Percentiles rank a stretch among this genome's conserved stretches.
Evolutionary conservation across 805 yeast genomes (phyloP).

Genomic region (Candida odintsovae): DNA sequence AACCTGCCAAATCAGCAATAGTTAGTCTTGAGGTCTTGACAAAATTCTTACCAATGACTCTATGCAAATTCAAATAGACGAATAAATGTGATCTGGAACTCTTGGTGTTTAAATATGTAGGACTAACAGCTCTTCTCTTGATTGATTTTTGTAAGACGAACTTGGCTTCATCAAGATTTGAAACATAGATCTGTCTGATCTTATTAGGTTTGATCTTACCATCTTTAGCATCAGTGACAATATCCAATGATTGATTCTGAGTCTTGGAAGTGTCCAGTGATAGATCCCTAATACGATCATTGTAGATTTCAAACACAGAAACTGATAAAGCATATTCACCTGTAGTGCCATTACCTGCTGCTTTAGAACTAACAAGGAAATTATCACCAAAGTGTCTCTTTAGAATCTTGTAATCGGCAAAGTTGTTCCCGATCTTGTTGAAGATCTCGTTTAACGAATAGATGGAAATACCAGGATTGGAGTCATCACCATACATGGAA

Average conservation of each 20-base stretch:
- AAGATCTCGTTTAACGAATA: constrained; percentile 30
- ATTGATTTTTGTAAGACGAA: constrained; percentile 34
- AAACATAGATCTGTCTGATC: constrained; percentile 34
- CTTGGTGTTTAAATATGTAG: constrained; percentile 37
- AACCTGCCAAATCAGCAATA: constrained; percentile 48
- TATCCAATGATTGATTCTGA: constrained; percentile 30
- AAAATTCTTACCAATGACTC: constrained; percentile 17
- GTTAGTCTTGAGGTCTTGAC: constrained; percentile 34
- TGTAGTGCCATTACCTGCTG: constrained; percentile 9
- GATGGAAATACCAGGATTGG: constrained; percentile 33
- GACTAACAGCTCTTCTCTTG: constrained; percentile 32
- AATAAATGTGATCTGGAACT: constrained; percentile 53
- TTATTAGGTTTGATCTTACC: constrained; percentile 40
- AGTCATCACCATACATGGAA: constrained; percentile 30
- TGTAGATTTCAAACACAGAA: constrained; percentile 49
- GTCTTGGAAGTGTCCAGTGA: constrained; percentile 24
- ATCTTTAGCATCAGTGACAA: constrained; percentile 37
- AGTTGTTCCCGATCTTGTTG: constrained; percentile 19
- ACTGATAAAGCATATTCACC: constrained; percentile 35
- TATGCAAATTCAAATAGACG: constrained; percentile 35
- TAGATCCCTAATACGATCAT: constrained; percentile 39
- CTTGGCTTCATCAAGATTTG: constrained; percentile 32
- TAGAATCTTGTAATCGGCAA: constrained; percentile 12
- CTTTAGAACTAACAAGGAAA: constrained; percentile 16
- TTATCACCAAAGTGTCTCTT: constrained; percentile 20